These are phyloP conservation scores for Colletotrichum sp. DNA, from an alignment of 2,329 filamentous ascomycete genomes.

Conservation along the genomic window DNA sequence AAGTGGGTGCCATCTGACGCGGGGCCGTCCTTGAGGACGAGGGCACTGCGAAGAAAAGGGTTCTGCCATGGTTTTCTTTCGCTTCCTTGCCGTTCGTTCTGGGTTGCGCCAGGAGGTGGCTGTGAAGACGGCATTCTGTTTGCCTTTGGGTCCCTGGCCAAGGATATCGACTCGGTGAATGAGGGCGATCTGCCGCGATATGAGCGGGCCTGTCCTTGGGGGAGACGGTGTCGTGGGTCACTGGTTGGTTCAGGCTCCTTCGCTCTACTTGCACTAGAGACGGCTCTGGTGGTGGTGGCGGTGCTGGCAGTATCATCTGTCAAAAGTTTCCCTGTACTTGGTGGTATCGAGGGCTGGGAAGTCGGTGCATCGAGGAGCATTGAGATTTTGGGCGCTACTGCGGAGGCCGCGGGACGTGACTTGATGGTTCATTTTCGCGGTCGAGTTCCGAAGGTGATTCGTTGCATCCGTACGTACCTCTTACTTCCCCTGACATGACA, in stretches of 20 bases:
- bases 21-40: background rate
- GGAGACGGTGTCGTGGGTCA: background rate
- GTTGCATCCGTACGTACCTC: background rate
- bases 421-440: background rate
- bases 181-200: constrained; percentile 12
- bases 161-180: background rate
- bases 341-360: background rate
- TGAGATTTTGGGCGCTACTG: background rate
- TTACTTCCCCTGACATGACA: background rate
- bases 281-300: background rate
- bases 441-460: background rate
- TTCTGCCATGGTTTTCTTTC: background rate
- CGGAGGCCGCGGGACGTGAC: background rate
- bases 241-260: background rate
- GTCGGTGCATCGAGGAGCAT: background rate
- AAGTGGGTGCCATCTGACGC: background rate
- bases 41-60: background rate
- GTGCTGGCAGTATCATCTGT: background rate
- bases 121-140: background rate
- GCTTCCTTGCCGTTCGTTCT: background rate
- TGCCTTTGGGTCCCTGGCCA: background rate
- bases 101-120: constrained; percentile 7
- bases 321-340: background rate
- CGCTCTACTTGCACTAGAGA: background rate
- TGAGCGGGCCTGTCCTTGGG: background rate